Base-by-base conservation (phyloP, 495 filamentous ascomycete genomes). In the Penicillium chermesinum region DNA sequence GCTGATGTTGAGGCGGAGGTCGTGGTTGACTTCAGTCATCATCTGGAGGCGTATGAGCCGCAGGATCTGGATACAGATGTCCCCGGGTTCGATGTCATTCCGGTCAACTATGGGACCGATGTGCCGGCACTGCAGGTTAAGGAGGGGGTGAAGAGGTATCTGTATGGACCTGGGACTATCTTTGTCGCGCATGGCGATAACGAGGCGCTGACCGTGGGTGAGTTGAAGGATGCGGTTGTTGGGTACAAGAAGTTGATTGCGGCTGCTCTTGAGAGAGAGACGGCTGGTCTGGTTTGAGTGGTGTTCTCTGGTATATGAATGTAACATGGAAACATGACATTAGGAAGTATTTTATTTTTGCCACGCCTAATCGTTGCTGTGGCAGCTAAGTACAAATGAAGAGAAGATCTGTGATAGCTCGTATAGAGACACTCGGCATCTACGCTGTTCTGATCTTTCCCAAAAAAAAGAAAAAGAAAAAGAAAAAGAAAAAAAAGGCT, bases 81-180 rank as follows among this genome's bases (percentile, higher is more conserved):
- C 13, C 77, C 84, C 7, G 90, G 88, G 0, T 96, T 96, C 49
- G 79, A 90, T 22, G 82, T 80, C 0, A 82, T 81, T 9, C 81
- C 86, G 1, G 88, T 88, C 2, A 95, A 94, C 50, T 97, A 96
- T 60, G 91, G 91, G 3, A 97, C 91, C 8, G 91, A 97, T 66
- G 83, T 96, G 25, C 86, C 88, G 1, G 83, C 88, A 48, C 60
- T 97, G 36, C 74, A 82, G 21, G 45, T 74, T 9, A 49, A 57
- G 20, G 39, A 45, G 9, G 59, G 54, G 1, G 86, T 91, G 40
- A 87, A 85, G 66, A 77, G 83, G 43, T 97, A 95, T 64, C 70
- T 95, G 33, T 97, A 90, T 68, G 91, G 89, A 0, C 90, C 88
- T 1, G 91, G 91, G 0, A 87, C 73, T 47, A 96, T 97, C 44